Evolutionary conservation across 148 eudicot species (phyloP), one percentile per base, ranked within the genome.

Genomic region (Silene conica): DNA sequence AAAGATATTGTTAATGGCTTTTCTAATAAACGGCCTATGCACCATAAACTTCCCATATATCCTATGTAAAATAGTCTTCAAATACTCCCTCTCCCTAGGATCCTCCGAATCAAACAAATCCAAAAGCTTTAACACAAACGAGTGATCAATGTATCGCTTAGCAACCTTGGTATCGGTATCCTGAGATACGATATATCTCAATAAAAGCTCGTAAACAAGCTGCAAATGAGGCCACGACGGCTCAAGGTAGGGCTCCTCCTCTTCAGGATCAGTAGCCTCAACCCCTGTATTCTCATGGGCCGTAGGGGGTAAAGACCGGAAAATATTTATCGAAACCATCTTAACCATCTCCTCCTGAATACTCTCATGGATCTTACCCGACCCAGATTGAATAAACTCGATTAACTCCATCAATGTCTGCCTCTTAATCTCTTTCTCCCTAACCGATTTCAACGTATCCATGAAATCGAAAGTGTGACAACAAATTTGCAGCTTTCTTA

Each of bases 191-290:
- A 88, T 84, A 63, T 90, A 90, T 61, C 90, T 81, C 84, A 90
- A 74, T 8, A 90, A 81, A 70, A 89, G 80, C 81, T 89, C 94
- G 61, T 89, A 87, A 15, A 89, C 88, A 8, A 87, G 84, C 79
- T 89, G 90, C 68, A 90, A 85, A 83, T 90, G 96, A 0, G 87
- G 87, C 96, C 96, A 90, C 0, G 89, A 82, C 0, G 96, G 92
- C 50, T 89, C 94, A 8, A 84, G 82, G 74, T 83, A 89, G 0
- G 87, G 87, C 60, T 89, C 89, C 34, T 89, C 94, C 81, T 89
- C 94, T 20, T 89, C 94, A 0, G 89, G 84, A 38, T 89, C 93
- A 25, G 74, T 63, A 55, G 70, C 83, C 74, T 84, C 91, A 13
- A 84, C 78, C 26, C 92, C 89, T 0, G 92, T 84, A 71, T 88